A percentile compares a stretch with the other conserved stretches of the same genome.
Evolutionary conservation across 345 rosid species (phyloP).

Genomic region (Hibiscus syriacus): DNA sequence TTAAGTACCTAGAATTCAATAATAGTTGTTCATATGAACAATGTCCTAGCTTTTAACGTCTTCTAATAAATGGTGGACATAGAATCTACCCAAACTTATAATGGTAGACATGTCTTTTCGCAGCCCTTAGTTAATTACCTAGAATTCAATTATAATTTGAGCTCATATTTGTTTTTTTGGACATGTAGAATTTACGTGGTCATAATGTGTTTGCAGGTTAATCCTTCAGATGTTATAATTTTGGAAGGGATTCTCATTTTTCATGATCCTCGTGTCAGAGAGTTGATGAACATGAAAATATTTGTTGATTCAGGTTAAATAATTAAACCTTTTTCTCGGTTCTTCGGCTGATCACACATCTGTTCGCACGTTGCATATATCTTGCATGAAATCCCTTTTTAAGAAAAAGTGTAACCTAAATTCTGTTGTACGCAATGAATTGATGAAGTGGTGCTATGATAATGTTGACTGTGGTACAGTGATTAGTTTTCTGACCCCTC

Average conservation of each 20-base stretch:
- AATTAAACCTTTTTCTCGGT: background rate
- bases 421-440: background rate
- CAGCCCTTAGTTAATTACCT: background rate
- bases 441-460: background rate
- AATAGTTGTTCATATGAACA: background rate
- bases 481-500: background rate
- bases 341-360: background rate
- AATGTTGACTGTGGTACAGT: background rate
- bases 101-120: background rate
- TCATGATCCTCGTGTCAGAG: constrained; percentile 82
- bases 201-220: constrained; percentile 49
- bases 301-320: constrained; percentile 90
- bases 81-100: background rate
- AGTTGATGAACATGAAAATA: constrained; percentile 95
- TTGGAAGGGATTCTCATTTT: constrained; percentile 92
- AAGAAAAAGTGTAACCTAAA: background rate
- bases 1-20: background rate
- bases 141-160: no score
- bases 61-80: background rate
- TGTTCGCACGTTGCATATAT: background rate
- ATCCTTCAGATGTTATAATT: constrained; percentile 87
- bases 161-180: background rate
- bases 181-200: background rate
- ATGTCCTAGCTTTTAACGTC: background rate
- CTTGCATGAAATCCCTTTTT: background rate